These are phyloP conservation scores for Terfezia boudieri DNA, from an alignment of 495 filamentous ascomycete genomes.

Conservation along the genomic window DNA sequence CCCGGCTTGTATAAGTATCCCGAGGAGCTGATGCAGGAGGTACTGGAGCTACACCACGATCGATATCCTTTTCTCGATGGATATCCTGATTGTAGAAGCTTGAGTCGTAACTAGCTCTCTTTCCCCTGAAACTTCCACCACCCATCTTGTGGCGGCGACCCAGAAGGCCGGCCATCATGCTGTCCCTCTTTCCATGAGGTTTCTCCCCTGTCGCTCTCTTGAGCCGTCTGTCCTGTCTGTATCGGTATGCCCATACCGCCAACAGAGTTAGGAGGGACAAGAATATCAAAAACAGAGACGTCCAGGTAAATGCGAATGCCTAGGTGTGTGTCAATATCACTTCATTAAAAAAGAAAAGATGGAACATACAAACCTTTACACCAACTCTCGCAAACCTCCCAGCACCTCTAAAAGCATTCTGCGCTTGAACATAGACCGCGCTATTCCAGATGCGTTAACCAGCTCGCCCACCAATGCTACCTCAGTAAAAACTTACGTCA, in stretches of 20 bases:
- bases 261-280: background rate
- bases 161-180: too few species aligned
- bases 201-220: background rate
- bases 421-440: conserved; percentile 11
- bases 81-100: too few species aligned
- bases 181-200: too few species aligned
- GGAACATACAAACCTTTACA: conserved; percentile 9
- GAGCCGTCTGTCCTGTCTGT: background rate
- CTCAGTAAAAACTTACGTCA: conserved; percentile 37
- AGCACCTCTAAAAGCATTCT: conserved; percentile 9
- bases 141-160: too few species aligned
- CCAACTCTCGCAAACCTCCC: conserved; percentile 16
- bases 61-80: too few species aligned
- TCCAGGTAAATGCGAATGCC: conserved; percentile 20
- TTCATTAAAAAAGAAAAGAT: background rate
- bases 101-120: too few species aligned
- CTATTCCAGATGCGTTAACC: background rate
- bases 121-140: too few species aligned
- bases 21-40: too few species aligned
- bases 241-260: background rate
- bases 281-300: conserved; percentile 12
- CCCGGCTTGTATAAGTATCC: too few species aligned
- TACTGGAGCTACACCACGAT: too few species aligned
- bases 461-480: background rate
- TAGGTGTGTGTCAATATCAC: conserved; percentile 2